Base-by-base conservation (phyloP, 306 rosid genomes). In the Sphenostylis stenocarpa region DNA sequence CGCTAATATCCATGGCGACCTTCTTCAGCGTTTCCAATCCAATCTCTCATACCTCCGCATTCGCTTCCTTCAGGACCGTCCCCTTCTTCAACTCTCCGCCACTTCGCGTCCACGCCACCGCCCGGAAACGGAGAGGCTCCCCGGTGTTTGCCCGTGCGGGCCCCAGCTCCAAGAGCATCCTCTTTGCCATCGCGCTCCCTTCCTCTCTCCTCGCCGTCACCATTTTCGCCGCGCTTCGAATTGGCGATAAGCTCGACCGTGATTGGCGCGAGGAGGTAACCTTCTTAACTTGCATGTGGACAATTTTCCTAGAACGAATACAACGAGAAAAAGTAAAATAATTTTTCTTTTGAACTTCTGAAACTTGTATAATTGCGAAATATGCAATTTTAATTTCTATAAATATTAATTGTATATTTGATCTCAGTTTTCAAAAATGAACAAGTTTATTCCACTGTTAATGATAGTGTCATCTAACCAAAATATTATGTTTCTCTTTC, bases 211-310 rank as follows among this genome's bases (percentile, higher is more conserved):
- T 93, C 38, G 84, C 75, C n/a, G 26, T 82, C 83, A 93, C 98
- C 2, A 83, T 84, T 51, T 73, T 88, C 53, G 71, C 97, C 17
- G 85, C 98, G 3, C 76, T 87, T 39, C 80, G 82, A 78, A 83
- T 93, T 13, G 89, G 86, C 12, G 82, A 89, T 5, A 87, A 86
- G 72, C 97, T 93, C 66, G 97, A 93, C 84, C 68, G 65, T 47
- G 87, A 90, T 3, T 93, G 78, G 75, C 87, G 85, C 5, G 94
- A 91, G 73, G 98, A 89, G 94, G 98, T 93, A 84, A 1, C 13
- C 4, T 57, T n/a, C 43, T n/a, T 11, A 24, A 2, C n/a, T 14
- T 13, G 16, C n/a, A 0, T n/a, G 16, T 6, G 12, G 11, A 17
- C 9, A 38, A 38, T 2, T 7, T 0, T 38, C 9, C 2, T 9